These are phyloP conservation scores for bread wheat (Triticum aestivum) DNA, from an alignment of 176 grass and related monocot genomes.

Conservation along the genomic window IWGSC_CS_RefSeq_v2.1 NC_057801.1:708936248-708936747, in stretches of 20 bases:
- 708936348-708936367: not conserved
- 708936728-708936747: not conserved
- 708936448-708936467: not conserved
- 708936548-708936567: not conserved
- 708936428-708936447: not conserved
- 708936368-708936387: not conserved
- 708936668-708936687: not conserved
- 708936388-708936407: conserved; percentile 2
- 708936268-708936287: conserved; percentile 33
- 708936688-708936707: not conserved
- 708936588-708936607: not conserved
- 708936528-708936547: not conserved
- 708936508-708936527: not conserved
- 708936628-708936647: not conserved
- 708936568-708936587: not conserved
- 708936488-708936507: conserved; percentile 8
- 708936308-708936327: not conserved
- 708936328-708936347: not conserved
- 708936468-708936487: not conserved
- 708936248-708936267: conserved; percentile 8
- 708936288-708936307: not conserved
- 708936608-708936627: not conserved
- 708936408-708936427: conserved; percentile 16
- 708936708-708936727: not conserved
- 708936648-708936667: not conserved